Evolutionary conservation across 148 eudicot genomes (phyloP), one percentile per base, ranked within the genome.

Genomic region (Euryodendron excelsum): DNA sequence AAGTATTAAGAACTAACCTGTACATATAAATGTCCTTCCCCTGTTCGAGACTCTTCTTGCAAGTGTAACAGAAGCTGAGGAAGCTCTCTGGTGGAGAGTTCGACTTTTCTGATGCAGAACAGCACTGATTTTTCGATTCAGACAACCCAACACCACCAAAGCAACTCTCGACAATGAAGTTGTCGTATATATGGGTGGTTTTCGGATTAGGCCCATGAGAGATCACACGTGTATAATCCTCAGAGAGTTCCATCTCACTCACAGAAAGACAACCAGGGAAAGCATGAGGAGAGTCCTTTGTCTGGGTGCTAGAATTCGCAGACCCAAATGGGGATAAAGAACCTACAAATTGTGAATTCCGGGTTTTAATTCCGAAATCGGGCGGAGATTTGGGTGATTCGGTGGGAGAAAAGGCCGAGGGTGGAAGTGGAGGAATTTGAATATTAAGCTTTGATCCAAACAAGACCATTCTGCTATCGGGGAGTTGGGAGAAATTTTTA

Each of bases 161-260:
- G 31, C 92, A 87, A 41, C 86, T 85, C 72, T 91, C 91, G 60
- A 96, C 89, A 82, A 96, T 81, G 75, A 89, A 91, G 76, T 96
- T 86, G 72, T 91, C 94, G 80, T 80, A 96, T 21, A 96, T 96
- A 37, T 89, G 98, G 13, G 93, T 93, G 1, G 93, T 93, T 76
- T 79, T 93, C 10, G 99, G 98, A 74, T 93, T 96, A 17, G 98
- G 99, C 3, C 99, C 99, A 81, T 89, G 98, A 74, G 92, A 82
- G 66, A 93, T 96, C 34, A 96, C 98, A 73, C 99, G 88, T 47
- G 99, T 96, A 33, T 96, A 96, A 67, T 96, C 99, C 87, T 96
- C 99, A 20, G 93, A 93, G 27, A 86, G 84, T 80, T 93, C 97
- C 85, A 96, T 96, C 18, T 96, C 99, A 15, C 78, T 79, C 63